phyloP scores from a whole-genome alignment of 2,329 filamentous ascomycete genomes.

The Aspergillus sp. region DNA sequence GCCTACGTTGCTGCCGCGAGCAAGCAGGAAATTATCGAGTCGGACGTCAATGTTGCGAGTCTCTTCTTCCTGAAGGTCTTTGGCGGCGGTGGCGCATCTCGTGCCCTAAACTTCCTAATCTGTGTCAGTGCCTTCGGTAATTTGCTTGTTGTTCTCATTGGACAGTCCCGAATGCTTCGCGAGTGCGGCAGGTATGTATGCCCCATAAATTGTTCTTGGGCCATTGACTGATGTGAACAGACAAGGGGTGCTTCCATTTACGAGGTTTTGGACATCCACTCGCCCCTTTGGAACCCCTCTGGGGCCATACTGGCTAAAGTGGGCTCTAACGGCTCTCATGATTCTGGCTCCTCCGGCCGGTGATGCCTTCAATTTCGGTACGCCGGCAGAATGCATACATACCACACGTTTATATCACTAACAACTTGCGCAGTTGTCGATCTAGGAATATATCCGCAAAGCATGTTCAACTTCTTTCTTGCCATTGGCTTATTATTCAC shows the following conservation, averaged over 20 bases:
- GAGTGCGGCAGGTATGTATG: constrained; percentile 55
- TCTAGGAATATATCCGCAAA: constrained; percentile 58
- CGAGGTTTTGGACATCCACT: constrained; percentile 62
- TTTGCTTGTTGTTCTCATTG: constrained; percentile 56
- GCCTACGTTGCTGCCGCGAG: constrained; percentile 61
- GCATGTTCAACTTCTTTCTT: constrained; percentile 59
- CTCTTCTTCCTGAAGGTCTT: constrained; percentile 63
- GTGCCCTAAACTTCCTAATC: constrained; percentile 59
- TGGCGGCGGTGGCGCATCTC: constrained; percentile 49
- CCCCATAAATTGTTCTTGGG: not conserved
- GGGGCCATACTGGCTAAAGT: constrained; percentile 60
- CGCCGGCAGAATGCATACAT: constrained; percentile 9
- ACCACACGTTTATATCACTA: not conserved
- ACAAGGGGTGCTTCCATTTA: constrained; percentile 62
- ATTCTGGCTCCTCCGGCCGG: constrained; percentile 62
- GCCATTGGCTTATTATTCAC: constrained; percentile 59
- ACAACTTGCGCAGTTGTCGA: constrained; percentile 51
- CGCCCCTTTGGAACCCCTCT: constrained; percentile 64
- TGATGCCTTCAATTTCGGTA: constrained; percentile 64
- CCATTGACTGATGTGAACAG: constrained; percentile 26
- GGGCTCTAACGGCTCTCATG: constrained; percentile 59
- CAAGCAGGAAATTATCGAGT: constrained; percentile 54
- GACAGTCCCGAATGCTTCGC: constrained; percentile 57
- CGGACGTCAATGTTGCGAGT: constrained; percentile 56
- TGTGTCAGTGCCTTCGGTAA: constrained; percentile 61